Percentiles rank a stretch among this genome's conserved stretches.
phyloP scores from a whole-genome alignment of 306 rosid genomes.

The Phaseolus lunatus region DNA sequence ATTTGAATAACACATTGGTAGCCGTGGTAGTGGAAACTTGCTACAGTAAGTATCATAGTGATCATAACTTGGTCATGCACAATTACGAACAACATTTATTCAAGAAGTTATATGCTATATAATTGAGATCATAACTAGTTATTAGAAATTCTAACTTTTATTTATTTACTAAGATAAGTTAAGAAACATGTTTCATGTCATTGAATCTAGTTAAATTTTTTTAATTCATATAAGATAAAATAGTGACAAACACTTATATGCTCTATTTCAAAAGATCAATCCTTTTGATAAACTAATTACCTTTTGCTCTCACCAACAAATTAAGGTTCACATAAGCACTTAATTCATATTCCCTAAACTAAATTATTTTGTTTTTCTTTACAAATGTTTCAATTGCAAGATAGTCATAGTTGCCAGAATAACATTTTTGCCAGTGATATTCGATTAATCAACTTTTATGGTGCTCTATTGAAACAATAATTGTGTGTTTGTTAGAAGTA shows the following conservation, averaged over 20 bases:
- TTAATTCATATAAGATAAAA: too few species aligned
- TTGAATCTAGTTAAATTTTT: too few species aligned
- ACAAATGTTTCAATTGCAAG: background rate
- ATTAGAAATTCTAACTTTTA: background rate
- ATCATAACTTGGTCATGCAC: constrained; percentile 27
- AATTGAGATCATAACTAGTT: background rate
- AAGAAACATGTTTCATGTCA: too few species aligned
- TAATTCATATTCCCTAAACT: too few species aligned
- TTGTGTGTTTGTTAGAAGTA: too few species aligned
- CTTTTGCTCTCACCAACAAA: too few species aligned
- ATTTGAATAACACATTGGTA: constrained; percentile 27
- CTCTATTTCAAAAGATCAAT: background rate
- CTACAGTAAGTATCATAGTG: constrained; percentile 10
- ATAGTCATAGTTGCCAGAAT: background rate
- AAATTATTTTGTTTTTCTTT: background rate
- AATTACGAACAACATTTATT: constrained; percentile 10
- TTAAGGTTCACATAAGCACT: too few species aligned
- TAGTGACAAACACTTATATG: too few species aligned
- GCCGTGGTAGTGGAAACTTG: constrained; percentile 28
- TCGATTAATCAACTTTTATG: too few species aligned
- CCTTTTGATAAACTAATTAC: background rate
- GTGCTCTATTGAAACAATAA: too few species aligned
- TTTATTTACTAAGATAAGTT: too few species aligned
- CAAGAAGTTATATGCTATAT: too few species aligned
- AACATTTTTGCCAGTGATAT: background rate